phyloP scores from a whole-genome alignment of 2,329 filamentous ascomycete species.

The Triangularia verruculosa region DNA sequence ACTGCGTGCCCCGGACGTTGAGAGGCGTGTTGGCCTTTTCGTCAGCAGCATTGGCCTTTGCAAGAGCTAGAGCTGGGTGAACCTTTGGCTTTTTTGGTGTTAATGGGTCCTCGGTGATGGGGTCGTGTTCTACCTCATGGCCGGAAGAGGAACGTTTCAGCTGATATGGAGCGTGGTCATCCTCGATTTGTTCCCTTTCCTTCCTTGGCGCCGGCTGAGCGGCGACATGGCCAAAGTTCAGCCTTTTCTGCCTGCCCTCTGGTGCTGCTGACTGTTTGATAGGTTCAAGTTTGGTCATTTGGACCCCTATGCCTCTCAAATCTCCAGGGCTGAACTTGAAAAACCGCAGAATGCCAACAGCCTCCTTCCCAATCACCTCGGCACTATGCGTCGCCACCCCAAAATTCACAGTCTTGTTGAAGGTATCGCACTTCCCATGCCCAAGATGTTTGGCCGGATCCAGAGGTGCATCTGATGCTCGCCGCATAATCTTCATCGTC shows the following conservation, averaged over 20 bases:
- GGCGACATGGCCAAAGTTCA: constrained; percentile 65
- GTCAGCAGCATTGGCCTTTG: constrained; percentile 49
- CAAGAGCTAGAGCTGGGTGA: constrained; percentile 54
- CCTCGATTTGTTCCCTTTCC: constrained; percentile 46
- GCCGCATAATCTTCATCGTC: constrained; percentile 92
- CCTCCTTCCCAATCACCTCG: constrained; percentile 72
- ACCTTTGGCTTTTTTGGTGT: constrained; percentile 52
- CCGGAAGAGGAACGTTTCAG: constrained; percentile 29
- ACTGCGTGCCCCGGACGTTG: constrained; percentile 84
- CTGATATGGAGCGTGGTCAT: constrained; percentile 37
- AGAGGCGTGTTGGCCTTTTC: constrained; percentile 62
- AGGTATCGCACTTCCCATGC: constrained; percentile 90
- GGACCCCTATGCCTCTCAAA: constrained; percentile 85
- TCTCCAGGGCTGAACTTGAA: constrained; percentile 87
- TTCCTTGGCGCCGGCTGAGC: constrained; percentile 40
- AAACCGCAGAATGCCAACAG: constrained; percentile 76
- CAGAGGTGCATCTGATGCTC: constrained; percentile 79
- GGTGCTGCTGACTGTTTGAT: constrained; percentile 60
- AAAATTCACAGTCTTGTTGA: constrained; percentile 82
- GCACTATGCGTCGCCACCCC: constrained; percentile 79
- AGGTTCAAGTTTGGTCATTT: constrained; percentile 88
- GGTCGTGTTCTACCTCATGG: constrained; percentile 41
- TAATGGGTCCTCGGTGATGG: constrained; percentile 53
- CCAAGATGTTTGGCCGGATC: constrained; percentile 92
- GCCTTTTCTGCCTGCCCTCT: constrained; percentile 74